Evolutionary conservation across 805 yeast species (phyloP), one percentile per base, ranked within the genome.

Genomic region (Tetrapisispora taiwanensis): DNA sequence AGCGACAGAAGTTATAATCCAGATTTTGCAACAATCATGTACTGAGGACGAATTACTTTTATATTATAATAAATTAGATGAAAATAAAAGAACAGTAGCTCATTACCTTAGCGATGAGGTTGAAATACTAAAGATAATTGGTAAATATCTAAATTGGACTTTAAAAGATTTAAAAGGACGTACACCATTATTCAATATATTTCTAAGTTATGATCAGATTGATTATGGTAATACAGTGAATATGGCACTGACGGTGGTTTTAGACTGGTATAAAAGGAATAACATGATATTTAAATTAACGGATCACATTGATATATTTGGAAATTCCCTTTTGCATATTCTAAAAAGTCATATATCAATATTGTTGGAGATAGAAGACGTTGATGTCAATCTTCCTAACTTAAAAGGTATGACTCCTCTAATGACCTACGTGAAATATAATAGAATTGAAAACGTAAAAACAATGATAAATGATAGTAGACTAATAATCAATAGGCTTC

Each of bases 181-280:
- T 52, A 85, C 97, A 0, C 94, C 97, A n/a, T 64, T 90, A 9
- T 77, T 83, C 60, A 73, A 86, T 2, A 63, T 85, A 3, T 78
- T 86, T 50, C 66, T 95, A 44, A 78, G 88, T 50, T 89, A 89
- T 61, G 96, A 88, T 58, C 88, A 84, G 50, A 65, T 75, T 0
- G 62, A 77, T 30, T 89, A 88, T 59, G 57, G 67, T 2, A 55
- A 55, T 3, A 55, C 85, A 52, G 63, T 85, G 5, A 40, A 51
- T 15, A 60, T 56, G 12, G 76, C 78, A 0, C 70, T 82, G 43
- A 49, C 56, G 1, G 63, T 70, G 14, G 77, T 75, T 0, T 49
- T 55, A 3, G 50, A 56, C 20, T 75, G 79, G 74, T 74, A 74
- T 44, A 24, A 36, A 6, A 45, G 40, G 0, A 59, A 63, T 27